Conservation (phyloP, 306 rosid genomes). For the Corylus americana region DNA sequence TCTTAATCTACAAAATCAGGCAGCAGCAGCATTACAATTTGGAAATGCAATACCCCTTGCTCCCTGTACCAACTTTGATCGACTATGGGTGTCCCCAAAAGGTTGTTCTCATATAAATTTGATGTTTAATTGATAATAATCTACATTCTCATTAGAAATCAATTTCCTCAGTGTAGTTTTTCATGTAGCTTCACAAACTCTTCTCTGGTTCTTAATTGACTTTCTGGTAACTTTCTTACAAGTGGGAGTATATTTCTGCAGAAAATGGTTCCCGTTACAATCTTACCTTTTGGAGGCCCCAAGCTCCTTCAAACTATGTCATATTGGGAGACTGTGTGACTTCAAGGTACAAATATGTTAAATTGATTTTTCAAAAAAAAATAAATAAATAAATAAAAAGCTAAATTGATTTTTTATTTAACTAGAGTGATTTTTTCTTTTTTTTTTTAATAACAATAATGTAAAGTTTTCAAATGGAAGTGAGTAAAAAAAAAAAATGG, state of each 20-base stretch:
- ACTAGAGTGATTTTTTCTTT: neutral
- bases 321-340: conserved; percentile 95
- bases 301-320: conserved; percentile 87
- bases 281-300: conserved; percentile 95
- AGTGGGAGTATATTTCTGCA: conserved; percentile 25
- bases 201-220: conserved; percentile 19
- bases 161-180: conserved; percentile 3
- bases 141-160: conserved; percentile 9
- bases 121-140: conserved; percentile 8
- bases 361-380: neutral
- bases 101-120: conserved; percentile 45
- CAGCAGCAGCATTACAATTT: conserved; percentile 66
- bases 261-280: conserved; percentile 60
- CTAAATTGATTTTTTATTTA: neutral
- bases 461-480: neutral
- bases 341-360: conserved; percentile 55
- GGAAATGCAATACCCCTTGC: conserved; percentile 77
- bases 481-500: neutral
- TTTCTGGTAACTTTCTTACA: conserved; percentile 20
- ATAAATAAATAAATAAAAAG: too few species aligned
- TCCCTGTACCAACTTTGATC: conserved; percentile 81
- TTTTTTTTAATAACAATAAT: neutral
- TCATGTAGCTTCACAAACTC: conserved; percentile 16
- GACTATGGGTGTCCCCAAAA: conserved; percentile 83
- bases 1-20: conserved; percentile 87